Base-by-base conservation (phyloP, 129 eudicot genomes). In the Calendula officinalis region DNA sequence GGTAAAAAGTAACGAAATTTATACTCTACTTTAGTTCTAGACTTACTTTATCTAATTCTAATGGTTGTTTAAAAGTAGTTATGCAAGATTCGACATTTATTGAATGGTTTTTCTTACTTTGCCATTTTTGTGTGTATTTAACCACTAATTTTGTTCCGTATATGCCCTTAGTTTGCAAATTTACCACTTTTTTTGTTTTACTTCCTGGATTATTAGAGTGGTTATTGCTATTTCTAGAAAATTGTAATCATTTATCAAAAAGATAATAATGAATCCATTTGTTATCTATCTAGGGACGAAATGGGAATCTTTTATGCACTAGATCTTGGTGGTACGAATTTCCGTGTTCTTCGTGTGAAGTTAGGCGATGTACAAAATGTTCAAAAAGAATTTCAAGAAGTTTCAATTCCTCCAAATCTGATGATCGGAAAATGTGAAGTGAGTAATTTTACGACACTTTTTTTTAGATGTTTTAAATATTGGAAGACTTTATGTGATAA, bases 311-410 rank as follows among this genome's bases (percentile, higher is more conserved):
- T 94, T 73, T 94, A 94, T 84, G 99, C 99, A 5, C 85, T 94
- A 69, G 99, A 94, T 64, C 99, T 94, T 53, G 99, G 99, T 42
- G 99, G 99, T 12, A 94, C 99, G 68, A 94, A 94, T 77, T 89
- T 94, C 76, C 89, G 99, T 9, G 97, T 94, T 34, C 71, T 94
- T 52, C 89, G 99, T 13, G 94, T 88, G 33, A 84, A 81, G 53
- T 74, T 94, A 67, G 89, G 94, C 1, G 99, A 89, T 38, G 86
- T 55, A 70, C 88, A 63, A 5, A 68, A 70, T 33, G 80, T 82
- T 52, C 78, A 86, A 54, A 81, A 82, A 71, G 99, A 94, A 64
- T 79, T 59, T 65, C 80, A 75, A 27, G 94, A 86, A 74, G 90
- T 86, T 57, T 78, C 95, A 3, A 86, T 94, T 72, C 99, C 99